Evolutionary conservation across 805 yeast species (phyloP).

Genomic region (Nakazawaea wickerhamii): DNA sequence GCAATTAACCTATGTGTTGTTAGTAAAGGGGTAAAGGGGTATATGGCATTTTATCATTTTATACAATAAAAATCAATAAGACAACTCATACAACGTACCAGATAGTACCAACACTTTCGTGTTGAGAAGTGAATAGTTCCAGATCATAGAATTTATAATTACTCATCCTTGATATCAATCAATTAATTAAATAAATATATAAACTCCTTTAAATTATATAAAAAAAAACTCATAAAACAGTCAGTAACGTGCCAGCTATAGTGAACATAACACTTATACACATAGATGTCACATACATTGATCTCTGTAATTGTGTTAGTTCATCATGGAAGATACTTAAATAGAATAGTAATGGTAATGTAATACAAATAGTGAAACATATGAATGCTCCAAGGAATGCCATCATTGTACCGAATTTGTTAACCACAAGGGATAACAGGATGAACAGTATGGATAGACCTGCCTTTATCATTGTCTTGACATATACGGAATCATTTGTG

Average conservation of each 20-base stretch:
- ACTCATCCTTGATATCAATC: background rate
- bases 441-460: slow-evolving; percentile 45
- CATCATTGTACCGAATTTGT: slow-evolving; percentile 76
- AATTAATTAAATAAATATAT: background rate
- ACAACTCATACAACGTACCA: too few relatives aligned
- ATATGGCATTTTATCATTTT: background rate
- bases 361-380: slow-evolving; percentile 74
- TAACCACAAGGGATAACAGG: slow-evolving; percentile 54
- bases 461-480: slow-evolving; percentile 9
- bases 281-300: slow-evolving; percentile 38
- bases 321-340: slow-evolving; percentile 44
- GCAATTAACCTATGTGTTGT: slow-evolving; percentile 23
- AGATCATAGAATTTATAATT: background rate
- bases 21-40: background rate
- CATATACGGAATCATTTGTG: background rate
- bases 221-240: slow-evolving; percentile 18
- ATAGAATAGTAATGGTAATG: slow-evolving; percentile 73
- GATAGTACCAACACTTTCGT: slow-evolving; percentile 23
- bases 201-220: background rate
- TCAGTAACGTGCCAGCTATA: slow-evolving; percentile 56
- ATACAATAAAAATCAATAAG: too few relatives aligned
- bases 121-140: slow-evolving; percentile 5
- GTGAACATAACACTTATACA: slow-evolving; percentile 43
- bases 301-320: slow-evolving; percentile 33
- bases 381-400: slow-evolving; percentile 78